phyloP scores from a whole-genome alignment of 192 early-diverging fungal genomes.

The Gonapodya prolifera region DNA sequence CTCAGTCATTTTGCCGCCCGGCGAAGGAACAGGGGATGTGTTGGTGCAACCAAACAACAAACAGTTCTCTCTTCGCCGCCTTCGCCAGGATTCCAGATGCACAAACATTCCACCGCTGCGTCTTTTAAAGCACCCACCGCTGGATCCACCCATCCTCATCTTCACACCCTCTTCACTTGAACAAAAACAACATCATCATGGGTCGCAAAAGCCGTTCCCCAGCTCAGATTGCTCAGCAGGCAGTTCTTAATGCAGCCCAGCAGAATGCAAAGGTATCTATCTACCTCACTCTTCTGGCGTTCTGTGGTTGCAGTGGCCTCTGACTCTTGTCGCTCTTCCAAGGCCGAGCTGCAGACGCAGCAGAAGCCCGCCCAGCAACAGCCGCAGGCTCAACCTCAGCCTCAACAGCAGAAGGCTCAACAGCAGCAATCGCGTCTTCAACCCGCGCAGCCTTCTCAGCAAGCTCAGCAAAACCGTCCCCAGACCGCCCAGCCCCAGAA shows the following conservation, averaged over 20 bases:
- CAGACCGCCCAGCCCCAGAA: background rate
- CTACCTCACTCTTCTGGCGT: background rate
- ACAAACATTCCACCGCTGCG: no score
- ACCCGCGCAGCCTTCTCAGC: background rate
- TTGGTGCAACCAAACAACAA: no score
- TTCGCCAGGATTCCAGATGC: no score
- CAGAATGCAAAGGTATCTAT: constrained; percentile 1
- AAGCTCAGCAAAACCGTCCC: background rate
- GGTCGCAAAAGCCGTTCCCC: background rate
- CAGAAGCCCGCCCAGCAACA: background rate
- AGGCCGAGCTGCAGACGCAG: background rate
- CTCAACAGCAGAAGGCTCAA: background rate
- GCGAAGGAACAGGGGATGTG: no score
- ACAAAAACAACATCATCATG: background rate
- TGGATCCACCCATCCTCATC: no score
- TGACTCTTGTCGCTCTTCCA: background rate
- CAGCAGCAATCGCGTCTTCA: background rate
- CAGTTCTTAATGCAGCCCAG: background rate
- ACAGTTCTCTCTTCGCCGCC: no score
- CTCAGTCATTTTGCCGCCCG: no score
- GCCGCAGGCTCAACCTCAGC: background rate
- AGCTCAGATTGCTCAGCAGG: background rate
- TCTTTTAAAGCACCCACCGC: no score
- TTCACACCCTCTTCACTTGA: no score
- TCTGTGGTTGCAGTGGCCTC: background rate